phyloP scores from a whole-genome alignment of 164 flowering plant genomes.

The Dillenia suffruticosa region DNA sequence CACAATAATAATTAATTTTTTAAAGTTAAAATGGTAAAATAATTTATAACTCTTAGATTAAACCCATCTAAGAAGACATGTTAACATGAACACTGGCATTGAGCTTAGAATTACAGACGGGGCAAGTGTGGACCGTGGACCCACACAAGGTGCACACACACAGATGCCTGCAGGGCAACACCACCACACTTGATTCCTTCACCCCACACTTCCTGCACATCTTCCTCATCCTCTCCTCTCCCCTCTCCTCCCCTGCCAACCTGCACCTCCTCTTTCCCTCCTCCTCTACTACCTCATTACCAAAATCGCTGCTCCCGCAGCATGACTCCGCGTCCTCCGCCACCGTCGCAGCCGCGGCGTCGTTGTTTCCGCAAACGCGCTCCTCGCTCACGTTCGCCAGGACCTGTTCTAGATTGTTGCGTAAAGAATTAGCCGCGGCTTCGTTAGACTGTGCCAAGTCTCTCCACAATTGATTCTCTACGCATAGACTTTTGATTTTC shows the following conservation, averaged over 20 bases:
- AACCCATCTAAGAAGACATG: conserved; percentile 7
- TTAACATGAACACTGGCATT: conserved; percentile 50
- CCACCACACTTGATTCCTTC: conserved; percentile 46
- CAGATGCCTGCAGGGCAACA: conserved; percentile 66
- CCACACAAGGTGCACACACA: conserved; percentile 53
- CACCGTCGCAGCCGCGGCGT: conserved; percentile 11
- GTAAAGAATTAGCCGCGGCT: conserved; percentile 61
- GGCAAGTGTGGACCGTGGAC: conserved; percentile 43
- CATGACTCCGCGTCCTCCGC: conserved; percentile 22
- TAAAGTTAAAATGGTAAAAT: too few species aligned
- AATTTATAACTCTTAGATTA: too few species aligned
- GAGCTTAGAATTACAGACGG: conserved; percentile 48
- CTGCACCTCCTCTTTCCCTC: neutral
- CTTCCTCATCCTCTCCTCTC: neutral
- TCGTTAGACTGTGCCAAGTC: conserved; percentile 75
- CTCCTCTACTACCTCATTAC: conserved; percentile 10
- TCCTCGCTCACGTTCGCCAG: conserved; percentile 38
- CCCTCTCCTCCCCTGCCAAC: neutral
- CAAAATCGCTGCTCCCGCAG: conserved; percentile 13
- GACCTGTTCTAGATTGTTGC: conserved; percentile 53
- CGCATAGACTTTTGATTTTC: conserved; percentile 37
- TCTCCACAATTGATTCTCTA: conserved; percentile 76
- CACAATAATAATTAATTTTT: too few species aligned
- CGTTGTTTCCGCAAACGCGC: conserved; percentile 4
- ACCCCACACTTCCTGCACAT: conserved; percentile 28